Evolutionary conservation across 331 rosid species (phyloP).

Genomic region (Quercus tomentella): DNA sequence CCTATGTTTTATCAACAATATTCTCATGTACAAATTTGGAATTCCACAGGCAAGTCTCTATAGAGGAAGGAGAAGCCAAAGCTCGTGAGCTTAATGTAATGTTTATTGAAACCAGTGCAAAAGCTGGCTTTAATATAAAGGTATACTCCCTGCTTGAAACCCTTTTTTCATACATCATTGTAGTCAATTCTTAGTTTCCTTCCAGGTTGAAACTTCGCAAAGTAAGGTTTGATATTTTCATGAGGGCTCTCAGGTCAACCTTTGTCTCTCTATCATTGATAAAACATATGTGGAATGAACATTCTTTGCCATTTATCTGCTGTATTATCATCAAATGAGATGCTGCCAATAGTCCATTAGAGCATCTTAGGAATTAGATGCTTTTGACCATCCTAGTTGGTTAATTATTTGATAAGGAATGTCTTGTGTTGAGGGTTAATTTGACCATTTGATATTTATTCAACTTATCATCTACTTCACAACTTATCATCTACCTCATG

Average conservation of each 20-base stretch:
- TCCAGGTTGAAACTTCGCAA: background rate
- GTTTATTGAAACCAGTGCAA: conserved; percentile 91
- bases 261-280: background rate
- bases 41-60: conserved; percentile 71
- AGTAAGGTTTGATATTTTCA: background rate
- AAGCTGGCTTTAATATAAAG: conserved; percentile 89
- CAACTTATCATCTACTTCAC: background rate
- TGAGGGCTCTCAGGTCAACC: background rate
- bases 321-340: conserved; percentile 7
- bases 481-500: background rate
- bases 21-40: conserved; percentile 2
- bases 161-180: background rate
- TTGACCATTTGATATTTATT: background rate
- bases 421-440: background rate
- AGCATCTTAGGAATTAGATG: background rate
- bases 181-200: background rate
- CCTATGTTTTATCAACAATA: conserved; percentile 5
- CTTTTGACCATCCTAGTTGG: background rate
- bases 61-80: conserved; percentile 91
- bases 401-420: background rate
- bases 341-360: conserved; percentile 15
- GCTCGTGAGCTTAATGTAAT: conserved; percentile 76
- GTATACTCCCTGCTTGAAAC: conserved; percentile 19
- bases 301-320: background rate
- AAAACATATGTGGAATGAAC: conserved; percentile 5